Percentiles rank a stretch among this genome's conserved stretches.
phyloP scores from a whole-genome alignment of 129 eudicot genomes.

The Scalesia atractyloides region DNA sequence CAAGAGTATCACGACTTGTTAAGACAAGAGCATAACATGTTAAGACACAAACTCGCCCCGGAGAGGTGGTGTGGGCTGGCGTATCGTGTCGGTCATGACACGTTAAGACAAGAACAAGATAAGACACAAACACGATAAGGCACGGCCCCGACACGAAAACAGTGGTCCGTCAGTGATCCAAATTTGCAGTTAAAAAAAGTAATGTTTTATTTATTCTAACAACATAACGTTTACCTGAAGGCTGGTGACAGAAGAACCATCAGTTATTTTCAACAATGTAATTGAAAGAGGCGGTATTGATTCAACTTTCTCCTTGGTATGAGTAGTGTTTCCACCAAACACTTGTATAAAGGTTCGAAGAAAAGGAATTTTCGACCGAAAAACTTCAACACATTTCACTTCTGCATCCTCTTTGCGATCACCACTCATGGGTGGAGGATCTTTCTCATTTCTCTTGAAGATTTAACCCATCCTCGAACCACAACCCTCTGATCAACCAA shows the following conservation, averaged over 20 bases:
- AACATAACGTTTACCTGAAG: conserved; percentile 54
- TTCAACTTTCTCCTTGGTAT: conserved; percentile 44
- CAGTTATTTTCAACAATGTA: conserved; percentile 57
- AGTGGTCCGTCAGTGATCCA: no score
- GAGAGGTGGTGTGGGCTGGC: no score
- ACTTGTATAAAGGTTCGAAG: conserved; percentile 57
- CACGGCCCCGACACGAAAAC: no score
- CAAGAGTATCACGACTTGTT: no score
- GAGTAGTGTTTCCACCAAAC: conserved; percentile 52
- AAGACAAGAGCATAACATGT: no score
- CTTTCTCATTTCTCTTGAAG: conserved; percentile 65
- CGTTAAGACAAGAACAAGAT: no score
- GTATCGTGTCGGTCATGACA: no score
- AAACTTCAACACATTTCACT: conserved; percentile 63
- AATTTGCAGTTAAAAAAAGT: no score
- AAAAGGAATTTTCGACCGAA: conserved; percentile 69
- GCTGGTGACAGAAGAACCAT: conserved; percentile 70
- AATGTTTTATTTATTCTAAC: no score
- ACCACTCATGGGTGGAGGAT: conserved; percentile 23
- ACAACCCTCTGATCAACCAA: conserved; percentile 68
- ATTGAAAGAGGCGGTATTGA: conserved; percentile 39
- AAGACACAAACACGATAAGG: no score
- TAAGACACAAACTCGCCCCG: no score
- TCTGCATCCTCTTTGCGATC: conserved; percentile 39
- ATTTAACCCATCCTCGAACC: conserved; percentile 87